A percentile compares a stretch with the other conserved stretches of the same genome.
Evolutionary conservation across 805 yeast species (phyloP).

Genomic region (Candida glaebosa): DNA sequence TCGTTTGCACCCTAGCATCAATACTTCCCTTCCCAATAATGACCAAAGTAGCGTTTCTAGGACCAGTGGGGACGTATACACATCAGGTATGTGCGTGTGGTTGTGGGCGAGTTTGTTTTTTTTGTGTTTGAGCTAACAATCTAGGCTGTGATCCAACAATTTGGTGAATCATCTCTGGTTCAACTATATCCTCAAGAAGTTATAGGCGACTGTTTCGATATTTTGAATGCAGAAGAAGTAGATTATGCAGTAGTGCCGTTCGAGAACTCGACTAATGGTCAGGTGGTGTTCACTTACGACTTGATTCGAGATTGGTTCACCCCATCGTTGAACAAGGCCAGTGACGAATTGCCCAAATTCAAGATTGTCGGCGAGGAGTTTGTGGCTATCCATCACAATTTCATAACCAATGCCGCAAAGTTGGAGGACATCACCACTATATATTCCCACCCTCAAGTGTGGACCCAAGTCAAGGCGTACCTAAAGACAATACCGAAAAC

Average conservation of each 20-base stretch:
- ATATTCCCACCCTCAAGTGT: constrained; percentile 95
- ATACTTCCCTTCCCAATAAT: neutral
- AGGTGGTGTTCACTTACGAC: constrained; percentile 83
- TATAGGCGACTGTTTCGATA: constrained; percentile 61
- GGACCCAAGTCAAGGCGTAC: constrained; percentile 75
- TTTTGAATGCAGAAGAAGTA: constrained; percentile 42
- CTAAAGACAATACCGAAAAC: constrained; percentile 18
- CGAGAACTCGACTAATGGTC: constrained; percentile 94
- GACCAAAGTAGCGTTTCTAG: constrained; percentile 65
- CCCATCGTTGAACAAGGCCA: constrained; percentile 12
- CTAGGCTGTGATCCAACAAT: constrained; percentile 50
- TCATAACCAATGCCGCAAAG: constrained; percentile 47
- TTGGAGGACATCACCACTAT: constrained; percentile 49
- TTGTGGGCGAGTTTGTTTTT: neutral
- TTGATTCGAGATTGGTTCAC: constrained; percentile 66
- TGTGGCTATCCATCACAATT: constrained; percentile 78
- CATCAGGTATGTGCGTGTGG: constrained; percentile 59
- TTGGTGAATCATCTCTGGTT: constrained; percentile 33
- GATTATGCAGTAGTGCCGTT: constrained; percentile 81
- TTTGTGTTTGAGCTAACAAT: constrained; percentile 5
- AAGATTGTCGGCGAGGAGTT: constrained; percentile 72
- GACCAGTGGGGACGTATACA: constrained; percentile 91
- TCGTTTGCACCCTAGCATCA: too few relatives aligned
- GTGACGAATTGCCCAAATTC: constrained; percentile 25
- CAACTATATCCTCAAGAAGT: constrained; percentile 36